phyloP scores from a whole-genome alignment of 805 yeast species.

The Starmera dryadoides region DNA sequence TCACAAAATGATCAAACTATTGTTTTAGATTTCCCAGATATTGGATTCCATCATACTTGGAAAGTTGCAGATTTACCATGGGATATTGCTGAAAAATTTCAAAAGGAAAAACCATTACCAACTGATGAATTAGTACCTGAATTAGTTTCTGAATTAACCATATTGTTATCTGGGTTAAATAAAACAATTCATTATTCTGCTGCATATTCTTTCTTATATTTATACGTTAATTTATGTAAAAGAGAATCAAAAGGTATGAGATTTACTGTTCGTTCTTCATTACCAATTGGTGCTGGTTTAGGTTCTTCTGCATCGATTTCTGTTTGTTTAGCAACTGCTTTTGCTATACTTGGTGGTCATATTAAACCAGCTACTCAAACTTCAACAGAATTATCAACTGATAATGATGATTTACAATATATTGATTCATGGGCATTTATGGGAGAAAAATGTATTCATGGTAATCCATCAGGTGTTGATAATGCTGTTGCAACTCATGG shows the following conservation, averaged over 20 bases:
- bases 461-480: slow-evolving; percentile 95
- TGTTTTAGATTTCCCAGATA: slow-evolving; percentile 77
- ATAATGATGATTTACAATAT: slow-evolving; percentile 40
- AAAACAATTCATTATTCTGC: slow-evolving; percentile 65
- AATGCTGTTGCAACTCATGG: slow-evolving; percentile 95
- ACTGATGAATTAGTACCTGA: slow-evolving; percentile 55
- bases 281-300: slow-evolving; percentile 95
- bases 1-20: slow-evolving; percentile 34
- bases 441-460: slow-evolving; percentile 94
- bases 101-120: slow-evolving; percentile 19
- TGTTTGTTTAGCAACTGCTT: slow-evolving; percentile 75
- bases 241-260: slow-evolving; percentile 39
- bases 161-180: slow-evolving; percentile 35
- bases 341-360: slow-evolving; percentile 54
- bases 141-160: slow-evolving; percentile 41
- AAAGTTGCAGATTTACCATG: slow-evolving; percentile 53
- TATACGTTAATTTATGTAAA: slow-evolving; percentile 54
- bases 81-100: slow-evolving; percentile 25
- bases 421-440: slow-evolving; percentile 84
- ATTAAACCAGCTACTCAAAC: slow-evolving; percentile 28
- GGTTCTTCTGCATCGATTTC: slow-evolving; percentile 92
- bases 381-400: slow-evolving; percentile 22
- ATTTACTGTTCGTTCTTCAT: slow-evolving; percentile 69
- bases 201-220: slow-evolving; percentile 76
- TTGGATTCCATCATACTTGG: slow-evolving; percentile 63